Percentiles rank a stretch among this genome's conserved stretches.
phyloP scores from a whole-genome alignment of 768 basidiomycete species.

The Phlegmacium glaucopus region DNA sequence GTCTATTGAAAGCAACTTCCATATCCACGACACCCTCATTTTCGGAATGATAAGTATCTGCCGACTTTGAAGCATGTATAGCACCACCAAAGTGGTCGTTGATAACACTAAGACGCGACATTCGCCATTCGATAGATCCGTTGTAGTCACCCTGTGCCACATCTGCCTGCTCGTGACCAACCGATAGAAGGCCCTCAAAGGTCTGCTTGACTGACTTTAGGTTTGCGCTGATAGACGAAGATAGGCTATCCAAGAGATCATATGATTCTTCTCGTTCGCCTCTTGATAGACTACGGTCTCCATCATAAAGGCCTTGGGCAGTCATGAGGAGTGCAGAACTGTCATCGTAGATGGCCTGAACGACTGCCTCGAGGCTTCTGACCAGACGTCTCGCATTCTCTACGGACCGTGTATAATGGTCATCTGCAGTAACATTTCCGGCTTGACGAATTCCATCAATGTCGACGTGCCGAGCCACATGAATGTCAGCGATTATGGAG shows the following conservation, averaged over 20 bases:
- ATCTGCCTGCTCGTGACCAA: conserved; percentile 72
- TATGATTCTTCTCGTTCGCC: conserved; percentile 32
- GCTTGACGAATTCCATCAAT: conserved; percentile 69
- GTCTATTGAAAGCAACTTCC: conserved; percentile 44
- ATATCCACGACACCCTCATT: conserved; percentile 60
- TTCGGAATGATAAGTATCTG: conserved; percentile 30
- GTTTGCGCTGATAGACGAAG: conserved; percentile 53
- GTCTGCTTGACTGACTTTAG: conserved; percentile 52
- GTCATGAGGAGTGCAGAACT: conserved; percentile 55
- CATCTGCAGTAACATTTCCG: conserved; percentile 39
- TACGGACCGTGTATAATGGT: conserved; percentile 60
- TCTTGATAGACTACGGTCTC: conserved; percentile 27
- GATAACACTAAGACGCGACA: conserved; percentile 65
- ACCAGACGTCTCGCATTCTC: conserved; percentile 65
- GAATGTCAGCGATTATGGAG: conserved; percentile 59
- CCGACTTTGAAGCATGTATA: conserved; percentile 33
- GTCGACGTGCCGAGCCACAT: conserved; percentile 80
- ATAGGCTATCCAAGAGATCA: conserved; percentile 48
- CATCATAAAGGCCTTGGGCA: conserved; percentile 49
- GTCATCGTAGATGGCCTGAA: conserved; percentile 77
- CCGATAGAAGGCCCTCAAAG: conserved; percentile 55
- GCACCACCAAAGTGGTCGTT: conserved; percentile 45
- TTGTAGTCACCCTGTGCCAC: conserved; percentile 68
- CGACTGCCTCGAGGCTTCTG: conserved; percentile 62
- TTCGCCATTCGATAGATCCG: conserved; percentile 74